A percentile compares a stretch with the other conserved stretches of the same genome.
phyloP scores from a whole-genome alignment of 306 rosid genomes.

The Elaeagnus macrophylla region DNA sequence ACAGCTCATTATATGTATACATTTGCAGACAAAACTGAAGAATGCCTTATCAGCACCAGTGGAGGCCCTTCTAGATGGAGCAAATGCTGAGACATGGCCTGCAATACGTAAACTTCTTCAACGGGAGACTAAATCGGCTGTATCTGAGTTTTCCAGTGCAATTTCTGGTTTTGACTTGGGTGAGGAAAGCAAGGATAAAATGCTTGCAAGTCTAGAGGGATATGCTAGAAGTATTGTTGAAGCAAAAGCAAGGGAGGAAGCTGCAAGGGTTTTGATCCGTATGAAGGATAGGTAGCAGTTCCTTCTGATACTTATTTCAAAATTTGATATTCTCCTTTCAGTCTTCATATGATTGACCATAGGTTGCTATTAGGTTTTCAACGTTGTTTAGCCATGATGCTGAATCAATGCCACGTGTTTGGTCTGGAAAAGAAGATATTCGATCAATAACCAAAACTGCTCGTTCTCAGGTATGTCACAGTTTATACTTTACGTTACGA shows the following conservation, averaged over 20 bases:
- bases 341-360: slow-evolving; percentile 20
- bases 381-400: too few relatives aligned
- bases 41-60: slow-evolving; percentile 70
- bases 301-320: slow-evolving; percentile 14
- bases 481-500: slow-evolving; percentile 8
- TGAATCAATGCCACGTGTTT: too few relatives aligned
- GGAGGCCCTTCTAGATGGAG: slow-evolving; percentile 89
- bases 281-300: slow-evolving; percentile 88
- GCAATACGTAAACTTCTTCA: slow-evolving; percentile 63
- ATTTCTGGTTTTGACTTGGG: slow-evolving; percentile 72
- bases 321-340: slow-evolving; percentile 2
- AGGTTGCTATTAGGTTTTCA: slow-evolving; percentile 34
- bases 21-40: slow-evolving; percentile 68
- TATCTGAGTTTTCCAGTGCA: slow-evolving; percentile 56
- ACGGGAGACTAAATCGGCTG: slow-evolving; percentile 68
- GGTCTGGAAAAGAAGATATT: too few relatives aligned
- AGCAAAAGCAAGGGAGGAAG: slow-evolving; percentile 89
- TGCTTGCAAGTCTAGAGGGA: slow-evolving; percentile 41
- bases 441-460: slow-evolving; percentile 22
- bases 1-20: slow-evolving; percentile 24
- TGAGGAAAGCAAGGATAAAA: slow-evolving; percentile 42
- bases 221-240: slow-evolving; percentile 74
- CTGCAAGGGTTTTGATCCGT: slow-evolving; percentile 78
- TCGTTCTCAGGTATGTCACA: slow-evolving; percentile 64
- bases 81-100: slow-evolving; percentile 82